Base-by-base conservation (phyloP, 179 eudicot genomes). In the Spinacia oleracea region DNA sequence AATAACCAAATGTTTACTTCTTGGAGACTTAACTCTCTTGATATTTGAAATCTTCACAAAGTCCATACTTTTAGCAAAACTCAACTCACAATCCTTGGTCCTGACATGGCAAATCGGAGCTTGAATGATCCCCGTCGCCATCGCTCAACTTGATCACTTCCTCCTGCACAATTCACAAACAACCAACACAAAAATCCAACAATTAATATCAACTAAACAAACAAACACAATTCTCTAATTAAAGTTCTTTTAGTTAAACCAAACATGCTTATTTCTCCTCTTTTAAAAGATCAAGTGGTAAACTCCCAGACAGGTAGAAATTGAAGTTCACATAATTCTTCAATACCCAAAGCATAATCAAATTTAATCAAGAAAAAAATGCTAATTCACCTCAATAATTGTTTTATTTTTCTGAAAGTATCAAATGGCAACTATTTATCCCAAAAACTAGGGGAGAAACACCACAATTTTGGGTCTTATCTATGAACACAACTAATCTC, bases 101-200 rank as follows among this genome's bases (percentile, higher is more conserved):
- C 86, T 91, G 27, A 93, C 85, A 63, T 84, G 88, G 46, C 87
- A 85, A 83, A 95, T 81, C 5, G 97, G 86, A 62, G 97, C 81
- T 76, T 96, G 89, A 85, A 90, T 84, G 80, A 89, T 85, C 69
- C 92, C 91, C 18, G 90, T 89, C 27, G 98, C 99, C 99, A 96
- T 96, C 71, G 73, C 75, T 75, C 7, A 29, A 48, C 46, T 46
- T 40, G 56, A 75, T 58, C 43, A 75, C 79, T 58, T 29, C 32
- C 67, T 34, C 78, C 78, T 60, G 70, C 83, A 85, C 65, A 53
- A 76, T 50, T 29, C 67, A 55, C 69, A 70, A 81, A 51, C 69
- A 56, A 56, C 45, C 43, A 43, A 16, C 56, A 55, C 23, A 55
- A 75, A 58, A 38, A 0, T 5, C 58, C 38, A 32, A 77, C n/a